A percentile compares a stretch with the other conserved stretches of the same genome.
These are phyloP conservation scores for Sporothrix variecibatus DNA, from an alignment of 2,329 filamentous ascomycete species.

Conservation along the genomic window DNA sequence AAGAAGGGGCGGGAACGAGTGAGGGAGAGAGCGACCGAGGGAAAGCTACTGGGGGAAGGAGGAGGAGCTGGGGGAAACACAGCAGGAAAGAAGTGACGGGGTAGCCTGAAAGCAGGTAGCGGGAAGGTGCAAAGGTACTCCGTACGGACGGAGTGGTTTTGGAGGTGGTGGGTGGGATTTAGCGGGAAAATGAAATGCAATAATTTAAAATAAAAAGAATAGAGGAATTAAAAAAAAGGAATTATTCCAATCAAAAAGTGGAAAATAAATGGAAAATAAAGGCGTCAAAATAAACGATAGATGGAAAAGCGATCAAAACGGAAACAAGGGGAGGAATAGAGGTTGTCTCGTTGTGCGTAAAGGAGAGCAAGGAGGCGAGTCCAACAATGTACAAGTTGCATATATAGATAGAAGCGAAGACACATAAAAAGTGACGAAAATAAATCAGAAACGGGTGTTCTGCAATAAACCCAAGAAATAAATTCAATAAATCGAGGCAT, in stretches of 20 bases:
- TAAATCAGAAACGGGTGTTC: neutral
- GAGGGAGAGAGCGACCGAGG: neutral
- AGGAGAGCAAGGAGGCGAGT: neutral
- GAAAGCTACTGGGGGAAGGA: neutral
- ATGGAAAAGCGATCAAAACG: neutral
- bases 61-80: neutral
- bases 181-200: constrained; percentile 24
- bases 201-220: neutral
- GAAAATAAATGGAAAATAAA: constrained; percentile 18
- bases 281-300: neutral
- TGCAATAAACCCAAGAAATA: neutral
- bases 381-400: neutral
- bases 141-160: neutral
- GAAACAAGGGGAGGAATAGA: neutral
- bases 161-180: constrained; percentile 21
- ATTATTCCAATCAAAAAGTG: constrained; percentile 3
- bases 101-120: neutral
- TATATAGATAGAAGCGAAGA: neutral
- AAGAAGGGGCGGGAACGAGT: neutral
- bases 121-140: constrained; percentile 9
- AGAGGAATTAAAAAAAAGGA: neutral
- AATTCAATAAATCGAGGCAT: neutral
- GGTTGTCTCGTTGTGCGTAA: neutral
- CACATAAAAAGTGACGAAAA: neutral
- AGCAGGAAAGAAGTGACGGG: constrained; percentile 9